Evolutionary conservation across 1,284 basidiomycete species (phyloP), one percentile per base, ranked within the genome.

Genomic region (Singerocomus inundabilis): DNA sequence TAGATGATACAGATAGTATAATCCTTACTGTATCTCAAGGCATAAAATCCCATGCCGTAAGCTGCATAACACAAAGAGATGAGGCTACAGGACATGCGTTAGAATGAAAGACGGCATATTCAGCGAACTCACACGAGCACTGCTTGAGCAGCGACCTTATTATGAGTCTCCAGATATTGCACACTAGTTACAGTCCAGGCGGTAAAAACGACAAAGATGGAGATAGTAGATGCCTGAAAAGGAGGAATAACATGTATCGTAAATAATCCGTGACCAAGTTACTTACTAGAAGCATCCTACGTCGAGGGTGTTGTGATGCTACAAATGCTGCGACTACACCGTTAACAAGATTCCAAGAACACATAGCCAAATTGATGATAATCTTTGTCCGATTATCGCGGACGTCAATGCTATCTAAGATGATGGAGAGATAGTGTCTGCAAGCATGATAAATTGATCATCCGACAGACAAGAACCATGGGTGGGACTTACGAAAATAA

Each of bases 311-410:
- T 16, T 26, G 44, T 4, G 62, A 26, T 4, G 25, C 60, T 11
- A 48, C 44, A 2, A 65, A 40, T 3, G 62, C 50, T 18, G 34
- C 1, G 12, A 44, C 5, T 11, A n/a, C 28, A 28, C 28, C 30
- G 10, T 38, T 59, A 6, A 56, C 12, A 5, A 56, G 21, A n/a
- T 44, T 28, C 59, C 62, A 64, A 10, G 30, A 44, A 30, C 5
- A 16, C 12, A 16, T 59, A 15, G 41, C 30, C n/a, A 60, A n/a
- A 5, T 49, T 64, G 16, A 62, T 32, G 15, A 48, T 37, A 7
- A 58, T 50, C 34, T 64, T 64, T 1, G 51, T 64, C 16, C 32
- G 38, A 29, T 61, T 41, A 34, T 60, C 51, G 30, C 52, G 52
- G 25, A 61, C 47, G 24, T n/a, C n/a, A n/a, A n/a, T n/a, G n/a